Base-by-base conservation (phyloP, 176 grass and related monocot species). In the Guadua angustifolia region DNA sequence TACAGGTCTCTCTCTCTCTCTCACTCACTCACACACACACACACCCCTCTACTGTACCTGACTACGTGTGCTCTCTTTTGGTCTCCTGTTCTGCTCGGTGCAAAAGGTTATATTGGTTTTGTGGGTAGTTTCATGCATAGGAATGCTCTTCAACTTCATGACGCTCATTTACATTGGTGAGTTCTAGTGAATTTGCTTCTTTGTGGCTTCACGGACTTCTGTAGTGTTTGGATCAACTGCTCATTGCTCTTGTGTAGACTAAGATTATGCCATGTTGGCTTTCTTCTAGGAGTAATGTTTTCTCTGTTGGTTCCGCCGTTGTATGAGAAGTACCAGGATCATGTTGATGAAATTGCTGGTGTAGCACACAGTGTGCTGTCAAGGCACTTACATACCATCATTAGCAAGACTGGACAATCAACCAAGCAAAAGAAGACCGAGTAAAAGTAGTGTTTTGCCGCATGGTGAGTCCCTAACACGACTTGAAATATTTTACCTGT, bases 251-350 rank as follows among this genome's bases (percentile, higher is more conserved):
- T 71, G 56, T 19, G n/a, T 69, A 51, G 29, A 42, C 49, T 74
- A 61, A 83, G 39, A 11, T 72, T 72, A 45, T 60, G 7, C 19
- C 14, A 10, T 73, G 79, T 25, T 47, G 67, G 43, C 12, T 73
- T 79, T 85, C 4, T 51, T 89, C 6, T 88, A 99, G 96, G 89
- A 7, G 43, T 82, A 13, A 64, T 92, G 64, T 15, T 92, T 56
- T 90, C 70, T 84, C 87, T 99, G 36, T 58, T 88, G 24, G 40
- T 91, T 75, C 93, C 96, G 53, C 91, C 87, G 18, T 35, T 92
- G 49, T 99, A 99, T 85, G 96, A 99, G 40, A 99, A 87, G 66
- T 90, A 95, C 82, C 91, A 99, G 82, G 91, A 99, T 81, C 83
- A 84, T 73, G 74, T 99, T 50, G 93, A 99, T 92, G 91, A 99